Conservation (phyloP, 331 rosid species). For the Quercus tomentella region DNA sequence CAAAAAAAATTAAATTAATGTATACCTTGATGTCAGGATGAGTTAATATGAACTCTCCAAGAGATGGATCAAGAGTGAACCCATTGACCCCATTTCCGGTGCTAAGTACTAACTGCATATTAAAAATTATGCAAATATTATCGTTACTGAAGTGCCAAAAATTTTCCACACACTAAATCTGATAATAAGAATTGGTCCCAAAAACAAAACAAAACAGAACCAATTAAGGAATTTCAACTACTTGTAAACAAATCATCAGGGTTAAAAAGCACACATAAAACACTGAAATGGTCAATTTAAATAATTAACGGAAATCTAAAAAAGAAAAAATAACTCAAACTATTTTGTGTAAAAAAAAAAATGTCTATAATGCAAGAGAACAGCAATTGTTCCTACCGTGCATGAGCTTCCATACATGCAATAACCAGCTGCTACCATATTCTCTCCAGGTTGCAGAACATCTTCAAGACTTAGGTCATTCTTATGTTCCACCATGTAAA, state of each 20-base stretch:
- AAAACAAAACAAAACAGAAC: background rate
- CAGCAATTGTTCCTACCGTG: constrained; percentile 47
- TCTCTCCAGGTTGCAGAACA: constrained; percentile 74
- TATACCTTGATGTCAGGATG: constrained; percentile 88
- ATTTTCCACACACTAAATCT: too few relatives aligned
- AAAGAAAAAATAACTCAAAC: background rate
- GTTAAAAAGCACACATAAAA: background rate
- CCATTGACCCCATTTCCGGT: constrained; percentile 86
- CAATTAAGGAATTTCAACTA: background rate
- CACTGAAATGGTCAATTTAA: background rate
- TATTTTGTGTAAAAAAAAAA: background rate
- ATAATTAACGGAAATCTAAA: background rate
- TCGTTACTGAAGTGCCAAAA: background rate
- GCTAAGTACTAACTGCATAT: constrained; percentile 73
- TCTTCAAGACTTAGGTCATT: constrained; percentile 45
- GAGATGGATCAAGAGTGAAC: constrained; percentile 98
- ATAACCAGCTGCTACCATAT: constrained; percentile 88
- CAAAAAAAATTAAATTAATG: background rate
- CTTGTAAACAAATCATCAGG: background rate
- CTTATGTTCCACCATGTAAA: constrained; percentile 45
- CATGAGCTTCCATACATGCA: constrained; percentile 99
- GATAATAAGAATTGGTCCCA: too few relatives aligned
- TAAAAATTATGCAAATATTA: background rate
- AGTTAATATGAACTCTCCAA: constrained; percentile 92
- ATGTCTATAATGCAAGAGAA: background rate